Conservation (phyloP, 164 flowering plant species). For the Buxus sempervirens region DNA sequence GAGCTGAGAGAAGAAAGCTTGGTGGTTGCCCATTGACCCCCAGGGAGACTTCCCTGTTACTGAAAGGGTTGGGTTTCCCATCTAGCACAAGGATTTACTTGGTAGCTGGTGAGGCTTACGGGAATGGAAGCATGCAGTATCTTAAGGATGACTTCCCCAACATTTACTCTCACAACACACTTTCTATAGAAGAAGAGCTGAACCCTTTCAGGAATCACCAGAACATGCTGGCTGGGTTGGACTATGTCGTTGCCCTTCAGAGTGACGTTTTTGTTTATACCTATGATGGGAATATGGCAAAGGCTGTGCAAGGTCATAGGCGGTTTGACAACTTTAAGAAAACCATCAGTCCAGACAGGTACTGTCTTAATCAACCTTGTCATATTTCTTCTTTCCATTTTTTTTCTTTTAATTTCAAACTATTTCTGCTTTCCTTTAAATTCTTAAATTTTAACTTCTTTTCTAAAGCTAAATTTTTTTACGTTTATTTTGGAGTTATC, state of each 20-base stretch:
- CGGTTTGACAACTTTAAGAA: slow-evolving; percentile 90
- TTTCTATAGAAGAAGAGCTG: slow-evolving; percentile 73
- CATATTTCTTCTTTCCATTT: background rate
- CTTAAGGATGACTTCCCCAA: slow-evolving; percentile 70
- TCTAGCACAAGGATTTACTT: slow-evolving; percentile 75
- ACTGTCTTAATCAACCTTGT: background rate
- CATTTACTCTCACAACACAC: slow-evolving; percentile 80
- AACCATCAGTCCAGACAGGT: slow-evolving; percentile 90
- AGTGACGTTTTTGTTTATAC: slow-evolving; percentile 91
- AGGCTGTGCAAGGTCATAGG: slow-evolving; percentile 98
- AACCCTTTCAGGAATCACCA: slow-evolving; percentile 83
- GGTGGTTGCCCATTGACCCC: slow-evolving; percentile 99
- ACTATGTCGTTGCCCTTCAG: slow-evolving; percentile 85
- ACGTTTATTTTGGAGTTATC: background rate
- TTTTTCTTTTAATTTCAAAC: background rate
- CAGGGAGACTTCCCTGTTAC: slow-evolving; percentile 84
- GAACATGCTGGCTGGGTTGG: slow-evolving; percentile 95
- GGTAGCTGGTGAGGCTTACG: slow-evolving; percentile 97
- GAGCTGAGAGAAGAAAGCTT: slow-evolving; percentile 68
- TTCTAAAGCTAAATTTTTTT: too few species aligned
- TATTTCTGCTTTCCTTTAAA: too few species aligned
- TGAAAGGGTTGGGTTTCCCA: slow-evolving; percentile 73
- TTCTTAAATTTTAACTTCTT: too few species aligned
- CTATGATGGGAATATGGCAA: slow-evolving; percentile 99
- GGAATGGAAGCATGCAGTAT: slow-evolving; percentile 80